A percentile compares a stretch with the other conserved stretches of the same genome.
These are phyloP conservation scores for Xylariaceae sp. DNA, from an alignment of 2,329 filamentous ascomycete genomes.

Conservation along the genomic window DNA sequence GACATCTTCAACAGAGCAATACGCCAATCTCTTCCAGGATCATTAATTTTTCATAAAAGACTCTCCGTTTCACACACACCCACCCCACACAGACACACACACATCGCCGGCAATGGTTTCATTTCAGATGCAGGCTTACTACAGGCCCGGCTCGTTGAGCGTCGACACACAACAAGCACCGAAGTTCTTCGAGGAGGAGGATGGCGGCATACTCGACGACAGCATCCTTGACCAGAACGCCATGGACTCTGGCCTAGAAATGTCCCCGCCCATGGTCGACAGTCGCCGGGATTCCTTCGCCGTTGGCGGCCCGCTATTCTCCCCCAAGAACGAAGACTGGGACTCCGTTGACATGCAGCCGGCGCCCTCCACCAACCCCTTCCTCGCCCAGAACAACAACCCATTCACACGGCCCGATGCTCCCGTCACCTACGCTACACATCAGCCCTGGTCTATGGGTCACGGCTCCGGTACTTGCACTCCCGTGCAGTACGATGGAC, in stretches of 20 bases:
- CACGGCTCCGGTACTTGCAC: constrained; percentile 66
- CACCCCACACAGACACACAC: neutral
- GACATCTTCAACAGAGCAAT: constrained; percentile 22
- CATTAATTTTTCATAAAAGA: constrained; percentile 3
- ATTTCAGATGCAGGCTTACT: constrained; percentile 48
- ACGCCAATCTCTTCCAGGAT: constrained; percentile 14
- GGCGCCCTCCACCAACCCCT: constrained; percentile 58
- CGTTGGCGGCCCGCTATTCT: constrained; percentile 54
- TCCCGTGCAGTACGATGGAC: constrained; percentile 65
- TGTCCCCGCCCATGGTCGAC: constrained; percentile 58
- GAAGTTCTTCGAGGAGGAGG: constrained; percentile 58
- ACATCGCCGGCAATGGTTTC: constrained; percentile 43
- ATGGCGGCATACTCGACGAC: constrained; percentile 56
- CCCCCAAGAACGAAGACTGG: constrained; percentile 61
- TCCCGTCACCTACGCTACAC: constrained; percentile 39
- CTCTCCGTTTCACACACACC: neutral
- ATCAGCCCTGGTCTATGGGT: constrained; percentile 57
- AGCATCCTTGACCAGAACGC: constrained; percentile 54
- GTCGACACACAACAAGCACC: constrained; percentile 51
- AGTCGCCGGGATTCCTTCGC: constrained; percentile 61
- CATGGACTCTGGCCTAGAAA: constrained; percentile 57
- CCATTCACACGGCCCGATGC: constrained; percentile 63
- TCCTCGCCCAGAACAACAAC: constrained; percentile 56
- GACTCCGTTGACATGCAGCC: constrained; percentile 61
- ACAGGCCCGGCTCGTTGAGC: constrained; percentile 45